Base-by-base conservation (phyloP, 176 grass and related monocot species). In the Lolium multiflorum region DNA sequence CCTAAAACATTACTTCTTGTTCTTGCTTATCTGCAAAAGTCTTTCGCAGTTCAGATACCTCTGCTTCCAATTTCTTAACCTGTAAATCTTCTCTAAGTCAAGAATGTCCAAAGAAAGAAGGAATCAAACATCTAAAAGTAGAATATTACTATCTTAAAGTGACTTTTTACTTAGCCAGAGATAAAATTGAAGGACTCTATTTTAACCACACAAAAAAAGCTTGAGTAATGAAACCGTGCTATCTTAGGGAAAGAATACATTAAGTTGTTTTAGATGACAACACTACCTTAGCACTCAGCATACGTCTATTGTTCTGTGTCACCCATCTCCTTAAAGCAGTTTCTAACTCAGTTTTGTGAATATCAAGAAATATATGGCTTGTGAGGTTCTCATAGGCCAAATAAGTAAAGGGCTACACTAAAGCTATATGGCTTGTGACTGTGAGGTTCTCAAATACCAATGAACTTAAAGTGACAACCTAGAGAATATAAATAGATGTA, bases 261-360 rank as follows among this genome's bases (percentile, higher is more conserved):
- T 28, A 31, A 83, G 64, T 35, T 26, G 31, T 86, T 77, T 22
- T 52, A 66, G 50, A 85, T 87, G 66, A 11, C 71, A 87, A 65
- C 84, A 65, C 79, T 82, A 98, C 96, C 92, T 91, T 90, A 56
- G 91, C 96, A 86, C 73, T 90, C 88, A 98, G 82, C 21, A 71
- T 71, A 51, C 79, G 84, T 84, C 96, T 94, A 77, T 98, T 98
- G 86, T 98, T 93, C 69, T 96, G 93, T 57, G 88, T 91, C 71
- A 92, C 41, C 41, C 96, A 98, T 98, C 86, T 98, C 93, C 93
- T 92, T 67, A 98, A 92, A 90, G 96, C 96, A 71, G 90, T 92
- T 83, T 98, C 96, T 83, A 98, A 87, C 74, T 98, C 96, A 48
- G 88, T 84, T 88, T 93, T 96, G 71, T 76, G 28, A 88, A 85